These are phyloP conservation scores for Tolypocladium nubicola DNA, from an alignment of 2,329 filamentous ascomycete species.

Conservation along the genomic window DNA sequence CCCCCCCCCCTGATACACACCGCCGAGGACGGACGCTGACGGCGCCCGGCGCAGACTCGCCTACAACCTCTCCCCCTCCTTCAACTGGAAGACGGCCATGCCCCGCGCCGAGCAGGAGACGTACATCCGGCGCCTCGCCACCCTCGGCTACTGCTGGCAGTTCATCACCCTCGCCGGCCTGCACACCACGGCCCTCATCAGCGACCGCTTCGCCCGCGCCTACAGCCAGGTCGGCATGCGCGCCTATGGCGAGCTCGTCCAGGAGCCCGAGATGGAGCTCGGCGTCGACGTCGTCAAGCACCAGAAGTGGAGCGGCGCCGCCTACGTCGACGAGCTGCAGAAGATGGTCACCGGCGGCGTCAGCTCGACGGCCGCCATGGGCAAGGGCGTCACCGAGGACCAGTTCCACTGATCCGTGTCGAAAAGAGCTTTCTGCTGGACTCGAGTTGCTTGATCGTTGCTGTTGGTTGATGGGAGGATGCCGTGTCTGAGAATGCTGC, in stretches of 20 bases:
- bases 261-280: slow-evolving; percentile 91
- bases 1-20: slow-evolving; percentile 8
- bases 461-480: background rate
- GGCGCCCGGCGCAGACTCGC: slow-evolving; percentile 51
- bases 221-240: slow-evolving; percentile 82
- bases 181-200: slow-evolving; percentile 90
- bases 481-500: background rate
- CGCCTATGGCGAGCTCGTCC: slow-evolving; percentile 91
- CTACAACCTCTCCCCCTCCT: slow-evolving; percentile 96
- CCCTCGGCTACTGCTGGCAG: slow-evolving; percentile 96
- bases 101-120: slow-evolving; percentile 85
- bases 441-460: background rate
- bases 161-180: slow-evolving; percentile 98
- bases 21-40: background rate
- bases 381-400: slow-evolving; percentile 93
- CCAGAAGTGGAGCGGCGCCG: slow-evolving; percentile 97
- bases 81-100: slow-evolving; percentile 99
- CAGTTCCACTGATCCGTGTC: slow-evolving; percentile 51
- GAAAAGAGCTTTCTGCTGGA: background rate
- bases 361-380: slow-evolving; percentile 90
- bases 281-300: slow-evolving; percentile 94
- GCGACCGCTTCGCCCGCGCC: slow-evolving; percentile 75
- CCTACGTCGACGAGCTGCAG: slow-evolving; percentile 86
- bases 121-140: slow-evolving; percentile 82
- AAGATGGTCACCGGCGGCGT: slow-evolving; percentile 97